phyloP scores from a whole-genome alignment of 768 basidiomycete species.

The Hortiboletus campestris region DNA sequence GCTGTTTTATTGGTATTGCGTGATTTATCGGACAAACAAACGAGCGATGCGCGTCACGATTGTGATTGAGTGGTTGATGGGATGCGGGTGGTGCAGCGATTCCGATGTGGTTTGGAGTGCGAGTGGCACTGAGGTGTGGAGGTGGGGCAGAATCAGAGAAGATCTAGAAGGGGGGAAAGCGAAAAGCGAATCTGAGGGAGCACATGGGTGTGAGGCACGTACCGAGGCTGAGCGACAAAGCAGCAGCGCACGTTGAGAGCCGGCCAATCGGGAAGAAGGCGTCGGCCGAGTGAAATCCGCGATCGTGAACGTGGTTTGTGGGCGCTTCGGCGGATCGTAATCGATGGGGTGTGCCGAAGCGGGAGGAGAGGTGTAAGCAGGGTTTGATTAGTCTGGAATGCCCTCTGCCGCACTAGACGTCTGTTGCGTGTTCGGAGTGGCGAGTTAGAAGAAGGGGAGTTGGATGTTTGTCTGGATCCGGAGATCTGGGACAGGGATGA shows the following conservation, averaged over 20 bases:
- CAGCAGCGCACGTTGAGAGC: conserved; percentile 4
- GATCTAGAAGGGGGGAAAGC: conserved; percentile 18
- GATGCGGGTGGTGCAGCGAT: neutral
- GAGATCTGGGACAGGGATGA: conserved; percentile 15
- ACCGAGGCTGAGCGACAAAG: conserved; percentile 15
- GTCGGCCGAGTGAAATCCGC: conserved; percentile 14
- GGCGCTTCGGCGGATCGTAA: conserved; percentile 22
- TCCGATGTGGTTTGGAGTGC: neutral
- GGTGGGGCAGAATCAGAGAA: conserved; percentile 23
- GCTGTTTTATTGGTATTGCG: conserved; percentile 15
- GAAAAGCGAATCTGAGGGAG: conserved; percentile 27
- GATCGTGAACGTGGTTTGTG: conserved; percentile 17
- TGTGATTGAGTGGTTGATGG: conserved; percentile 6
- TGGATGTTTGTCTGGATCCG: conserved; percentile 8
- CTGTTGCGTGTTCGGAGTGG: conserved; percentile 2
- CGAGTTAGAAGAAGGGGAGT: conserved; percentile 12
- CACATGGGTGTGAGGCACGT: conserved; percentile 28
- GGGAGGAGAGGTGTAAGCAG: neutral
- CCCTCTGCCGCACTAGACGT: conserved; percentile 23
- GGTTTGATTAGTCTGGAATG: conserved; percentile 7
- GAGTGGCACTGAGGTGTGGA: conserved; percentile 14
- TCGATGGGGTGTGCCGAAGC: conserved; percentile 7
- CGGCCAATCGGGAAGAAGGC: conserved; percentile 13
- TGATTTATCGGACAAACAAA: conserved; percentile 7
- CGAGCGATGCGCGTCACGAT: neutral